Evolutionary conservation across 352 stramenopile genomes (phyloP).

Genomic region (Phytophthora meadii): DNA sequence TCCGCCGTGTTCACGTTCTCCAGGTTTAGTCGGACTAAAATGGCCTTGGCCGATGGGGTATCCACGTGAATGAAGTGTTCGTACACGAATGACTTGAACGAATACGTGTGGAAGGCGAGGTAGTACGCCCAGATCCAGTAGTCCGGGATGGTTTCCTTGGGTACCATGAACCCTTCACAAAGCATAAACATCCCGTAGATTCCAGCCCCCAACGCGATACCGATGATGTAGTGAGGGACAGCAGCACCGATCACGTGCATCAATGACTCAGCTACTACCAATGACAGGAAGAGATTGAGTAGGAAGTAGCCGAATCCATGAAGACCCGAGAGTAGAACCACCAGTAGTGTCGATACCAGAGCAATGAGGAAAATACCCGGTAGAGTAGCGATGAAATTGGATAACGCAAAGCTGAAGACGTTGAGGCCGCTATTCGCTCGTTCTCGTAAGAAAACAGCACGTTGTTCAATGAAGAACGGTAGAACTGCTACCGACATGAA

Average conservation of each 20-base stretch:
- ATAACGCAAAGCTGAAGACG: conserved; percentile 70
- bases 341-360: conserved; percentile 51
- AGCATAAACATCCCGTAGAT: conserved; percentile 87
- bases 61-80: conserved; percentile 57
- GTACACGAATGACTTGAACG: conserved; percentile 82
- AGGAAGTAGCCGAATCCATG: conserved; percentile 65
- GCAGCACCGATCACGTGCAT: conserved; percentile 78
- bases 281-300: conserved; percentile 72
- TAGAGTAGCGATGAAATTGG: conserved; percentile 71
- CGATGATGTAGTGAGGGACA: conserved; percentile 84
- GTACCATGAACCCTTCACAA: conserved; percentile 85
- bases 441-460: conserved; percentile 62
- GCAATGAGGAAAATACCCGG: conserved; percentile 74
- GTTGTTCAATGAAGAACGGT: conserved; percentile 87
- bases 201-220: conserved; percentile 72
- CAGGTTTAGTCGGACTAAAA: conserved; percentile 34
- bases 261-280: conserved; percentile 77
- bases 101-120: conserved; percentile 84
- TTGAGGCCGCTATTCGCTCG: conserved; percentile 79
- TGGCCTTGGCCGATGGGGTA: conserved; percentile 8
- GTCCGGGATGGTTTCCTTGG: conserved; percentile 55
- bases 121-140: conserved; percentile 87
- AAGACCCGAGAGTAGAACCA: conserved; percentile 56
- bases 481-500: conserved; percentile 90
- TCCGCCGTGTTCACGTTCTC: conserved; percentile 45